These are phyloP conservation scores for Sugiyamaella sp. DNA, from an alignment of 1,139 yeast genomes.

Conservation along the genomic window DNA sequence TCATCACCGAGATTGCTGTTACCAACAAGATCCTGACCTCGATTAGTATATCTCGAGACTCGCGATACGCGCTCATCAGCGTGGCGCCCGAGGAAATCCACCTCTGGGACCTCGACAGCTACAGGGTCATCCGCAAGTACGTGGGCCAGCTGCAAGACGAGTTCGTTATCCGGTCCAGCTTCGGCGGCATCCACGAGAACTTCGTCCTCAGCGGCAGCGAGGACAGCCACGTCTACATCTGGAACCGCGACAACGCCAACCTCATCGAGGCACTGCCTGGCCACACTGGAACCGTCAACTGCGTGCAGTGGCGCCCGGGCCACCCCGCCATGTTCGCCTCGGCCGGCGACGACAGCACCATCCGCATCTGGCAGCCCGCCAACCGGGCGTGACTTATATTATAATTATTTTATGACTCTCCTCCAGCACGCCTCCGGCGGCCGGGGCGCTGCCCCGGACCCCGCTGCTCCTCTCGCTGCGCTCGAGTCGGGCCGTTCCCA, in stretches of 20 bases:
- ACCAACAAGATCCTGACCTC: slow-evolving; percentile 49
- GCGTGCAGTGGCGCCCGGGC: slow-evolving; percentile 73
- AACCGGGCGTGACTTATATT: slow-evolving; percentile 1
- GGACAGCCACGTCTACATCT: slow-evolving; percentile 75
- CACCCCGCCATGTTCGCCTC: slow-evolving; percentile 68
- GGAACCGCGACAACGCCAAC: slow-evolving; percentile 79
- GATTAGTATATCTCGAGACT: slow-evolving; percentile 50
- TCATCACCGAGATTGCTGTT: slow-evolving; percentile 38
- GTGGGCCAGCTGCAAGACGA: slow-evolving; percentile 69
- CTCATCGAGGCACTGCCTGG: slow-evolving; percentile 64
- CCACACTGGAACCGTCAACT: slow-evolving; percentile 69
- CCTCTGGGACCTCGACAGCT: slow-evolving; percentile 65
- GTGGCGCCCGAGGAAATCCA: slow-evolving; percentile 80
- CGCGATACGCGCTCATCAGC: slow-evolving; percentile 58
- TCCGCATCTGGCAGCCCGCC: slow-evolving; percentile 70
- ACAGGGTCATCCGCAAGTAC: slow-evolving; percentile 59
- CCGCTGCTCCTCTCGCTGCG: neutral
- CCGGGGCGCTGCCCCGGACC: slow-evolving; percentile 9
- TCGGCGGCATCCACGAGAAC: slow-evolving; percentile 71
- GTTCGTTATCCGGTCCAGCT: slow-evolving; percentile 74
- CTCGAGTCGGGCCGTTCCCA: neutral
- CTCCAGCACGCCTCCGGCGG: slow-evolving; percentile 12
- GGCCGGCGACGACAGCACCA: slow-evolving; percentile 90
- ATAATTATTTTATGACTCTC: slow-evolving; percentile 1
- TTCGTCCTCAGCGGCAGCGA: slow-evolving; percentile 81